phyloP scores from a whole-genome alignment of 108 stramenopile species.

The Conticribra weissflogii region DNA sequence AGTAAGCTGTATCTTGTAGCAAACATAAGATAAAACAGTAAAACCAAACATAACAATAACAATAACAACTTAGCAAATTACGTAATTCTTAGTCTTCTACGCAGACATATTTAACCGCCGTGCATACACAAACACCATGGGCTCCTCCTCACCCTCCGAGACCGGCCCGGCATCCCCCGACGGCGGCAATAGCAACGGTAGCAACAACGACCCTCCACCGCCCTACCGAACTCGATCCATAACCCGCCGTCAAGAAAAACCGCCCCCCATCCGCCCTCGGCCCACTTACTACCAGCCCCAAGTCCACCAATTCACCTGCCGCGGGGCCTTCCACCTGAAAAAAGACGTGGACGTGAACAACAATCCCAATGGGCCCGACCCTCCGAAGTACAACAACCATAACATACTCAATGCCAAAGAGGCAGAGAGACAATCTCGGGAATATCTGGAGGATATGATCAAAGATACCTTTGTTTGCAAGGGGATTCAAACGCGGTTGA shows the following conservation, averaged over 20 bases:
- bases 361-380: neutral
- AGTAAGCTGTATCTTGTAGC: too few species aligned
- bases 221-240: slow-evolving; percentile 8
- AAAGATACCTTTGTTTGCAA: slow-evolving; percentile 29
- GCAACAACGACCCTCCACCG: neutral
- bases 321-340: slow-evolving; percentile 34
- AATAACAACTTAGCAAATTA: too few species aligned
- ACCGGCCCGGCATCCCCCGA: neutral
- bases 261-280: slow-evolving; percentile 17
- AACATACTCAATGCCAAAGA: neutral
- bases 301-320: slow-evolving; percentile 39
- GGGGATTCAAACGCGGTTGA: slow-evolving; percentile 27
- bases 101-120: too few species aligned
- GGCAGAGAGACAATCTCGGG: neutral
- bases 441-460: slow-evolving; percentile 17
- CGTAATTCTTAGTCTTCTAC: too few species aligned
- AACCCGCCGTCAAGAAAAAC: too few species aligned
- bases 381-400: neutral
- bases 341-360: neutral
- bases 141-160: neutral
- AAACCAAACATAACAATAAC: too few species aligned
- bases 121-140: too few species aligned
- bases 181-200: neutral
- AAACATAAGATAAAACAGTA: too few species aligned
- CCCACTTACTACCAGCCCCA: slow-evolving; percentile 32